Evolutionary conservation across 2,329 filamentous ascomycete genomes (phyloP).

Genomic region (Ophiostoma pallidulum): DNA sequence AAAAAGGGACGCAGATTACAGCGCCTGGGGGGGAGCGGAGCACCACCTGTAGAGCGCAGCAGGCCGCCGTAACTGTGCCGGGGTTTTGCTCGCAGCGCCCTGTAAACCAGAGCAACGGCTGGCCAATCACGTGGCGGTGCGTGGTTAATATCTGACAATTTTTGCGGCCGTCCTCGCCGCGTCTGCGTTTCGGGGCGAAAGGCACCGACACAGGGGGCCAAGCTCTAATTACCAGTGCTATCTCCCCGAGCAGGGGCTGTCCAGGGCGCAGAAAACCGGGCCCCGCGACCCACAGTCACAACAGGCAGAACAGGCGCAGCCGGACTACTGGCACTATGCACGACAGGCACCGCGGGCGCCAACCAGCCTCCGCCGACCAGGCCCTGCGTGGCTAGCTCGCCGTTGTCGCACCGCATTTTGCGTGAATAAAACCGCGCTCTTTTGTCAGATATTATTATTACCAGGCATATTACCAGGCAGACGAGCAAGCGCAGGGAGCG

Average conservation of each 20-base stretch:
- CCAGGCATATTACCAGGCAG: too few species aligned
- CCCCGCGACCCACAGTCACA: too few species aligned
- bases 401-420: conserved; percentile 11
- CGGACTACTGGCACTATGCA: neutral
- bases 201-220: conserved; percentile 11
- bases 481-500: neutral
- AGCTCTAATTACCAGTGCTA: too few species aligned
- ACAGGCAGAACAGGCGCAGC: too few species aligned
- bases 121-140: conserved; percentile 13
- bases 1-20: conserved; percentile 5
- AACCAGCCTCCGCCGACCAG: conserved; percentile 8
- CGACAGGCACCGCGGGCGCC: neutral
- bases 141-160: conserved; percentile 9
- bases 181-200: conserved; percentile 11
- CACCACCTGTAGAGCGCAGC: too few species aligned
- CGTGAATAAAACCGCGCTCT: too few species aligned
- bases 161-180: conserved; percentile 12
- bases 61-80: too few species aligned
- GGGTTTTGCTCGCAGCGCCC: neutral
- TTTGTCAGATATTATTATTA: too few species aligned
- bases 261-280: neutral
- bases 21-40: neutral
- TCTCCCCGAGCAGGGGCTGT: neutral
- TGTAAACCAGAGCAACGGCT: neutral
- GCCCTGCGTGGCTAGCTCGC: neutral